Evolutionary conservation across 1,284 basidiomycete genomes (phyloP).

Genomic region (Papiliotrema fonsecae): DNA sequence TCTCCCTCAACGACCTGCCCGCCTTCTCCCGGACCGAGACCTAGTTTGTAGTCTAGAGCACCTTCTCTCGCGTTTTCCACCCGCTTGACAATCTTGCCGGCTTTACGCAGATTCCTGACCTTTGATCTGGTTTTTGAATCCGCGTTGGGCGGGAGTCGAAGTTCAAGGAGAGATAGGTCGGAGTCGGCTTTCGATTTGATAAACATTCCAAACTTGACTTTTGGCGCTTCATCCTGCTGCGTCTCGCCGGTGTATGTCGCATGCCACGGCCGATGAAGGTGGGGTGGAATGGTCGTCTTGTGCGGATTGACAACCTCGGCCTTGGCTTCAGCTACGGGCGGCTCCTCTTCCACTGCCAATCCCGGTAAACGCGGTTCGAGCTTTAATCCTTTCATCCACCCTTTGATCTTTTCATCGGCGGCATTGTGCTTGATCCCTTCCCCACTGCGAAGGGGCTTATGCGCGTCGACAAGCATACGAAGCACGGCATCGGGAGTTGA

Average conservation of each 20-base stretch:
- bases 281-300: conserved; percentile 40
- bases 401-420: conserved; percentile 69
- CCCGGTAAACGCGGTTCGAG: conserved; percentile 26
- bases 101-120: conserved; percentile 56
- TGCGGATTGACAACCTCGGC: conserved; percentile 14
- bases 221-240: conserved; percentile 19
- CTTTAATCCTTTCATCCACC: conserved; percentile 44
- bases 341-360: neutral
- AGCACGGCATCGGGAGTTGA: conserved; percentile 65
- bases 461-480: conserved; percentile 78
- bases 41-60: conserved; percentile 65
- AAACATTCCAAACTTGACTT: conserved; percentile 42
- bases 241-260: conserved; percentile 40
- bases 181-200: conserved; percentile 20
- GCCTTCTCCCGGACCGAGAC: conserved; percentile 50
- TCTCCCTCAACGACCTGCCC: conserved; percentile 48
- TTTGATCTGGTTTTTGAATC: conserved; percentile 55
- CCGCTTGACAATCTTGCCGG: conserved; percentile 55
- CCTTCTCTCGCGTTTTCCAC: conserved; percentile 65
- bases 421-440: conserved; percentile 46
- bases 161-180: conserved; percentile 32
- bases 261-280: conserved; percentile 45
- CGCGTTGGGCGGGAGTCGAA: conserved; percentile 43
- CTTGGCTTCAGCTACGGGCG: neutral
- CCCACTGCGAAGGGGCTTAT: conserved; percentile 64